Conservation (phyloP, 2,329 filamentous ascomycete species). For the Alternaria sp. region DNA sequence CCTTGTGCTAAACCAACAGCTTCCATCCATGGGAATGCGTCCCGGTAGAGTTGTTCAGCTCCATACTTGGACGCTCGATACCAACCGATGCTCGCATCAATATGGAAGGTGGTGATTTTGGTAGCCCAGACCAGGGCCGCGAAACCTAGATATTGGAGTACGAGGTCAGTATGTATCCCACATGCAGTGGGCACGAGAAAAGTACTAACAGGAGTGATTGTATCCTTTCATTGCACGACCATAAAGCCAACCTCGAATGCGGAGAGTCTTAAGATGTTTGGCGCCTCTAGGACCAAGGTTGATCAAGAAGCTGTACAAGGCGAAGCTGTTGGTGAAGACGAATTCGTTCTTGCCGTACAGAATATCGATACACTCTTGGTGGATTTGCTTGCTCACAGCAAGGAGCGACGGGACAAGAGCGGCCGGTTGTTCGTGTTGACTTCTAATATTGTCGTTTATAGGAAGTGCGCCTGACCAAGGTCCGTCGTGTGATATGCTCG, state of each 20-base stretch:
- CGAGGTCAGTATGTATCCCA: not conserved
- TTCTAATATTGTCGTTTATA: conserved; percentile 18
- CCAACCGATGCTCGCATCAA: conserved; percentile 26
- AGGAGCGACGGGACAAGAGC: conserved; percentile 38
- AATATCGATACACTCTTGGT: conserved; percentile 34
- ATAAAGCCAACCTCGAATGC: conserved; percentile 33
- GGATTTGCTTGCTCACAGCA: conserved; percentile 40
- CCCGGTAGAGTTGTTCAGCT: conserved; percentile 46
- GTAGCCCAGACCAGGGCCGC: conserved; percentile 38
- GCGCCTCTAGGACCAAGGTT: conserved; percentile 38
- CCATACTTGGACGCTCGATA: conserved; percentile 8
- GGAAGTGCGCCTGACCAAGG: not conserved
- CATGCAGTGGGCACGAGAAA: not conserved
- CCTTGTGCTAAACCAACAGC: conserved; percentile 38
- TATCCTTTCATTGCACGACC: conserved; percentile 40
- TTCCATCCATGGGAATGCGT: conserved; percentile 50
- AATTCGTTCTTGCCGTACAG: conserved; percentile 43
- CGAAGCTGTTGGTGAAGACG: conserved; percentile 34
- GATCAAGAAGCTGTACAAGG: conserved; percentile 45
- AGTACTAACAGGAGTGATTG: conserved; percentile 38
- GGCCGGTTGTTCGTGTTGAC: conserved; percentile 11
- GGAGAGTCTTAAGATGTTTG: conserved; percentile 34
- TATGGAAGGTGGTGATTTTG: conserved; percentile 37
- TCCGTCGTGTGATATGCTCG: not conserved
- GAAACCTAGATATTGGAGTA: conserved; percentile 17